These are phyloP conservation scores for Acanthamoeba divionensis DNA, from an alignment of 208 protist species.

Conservation along the genomic window DNA sequence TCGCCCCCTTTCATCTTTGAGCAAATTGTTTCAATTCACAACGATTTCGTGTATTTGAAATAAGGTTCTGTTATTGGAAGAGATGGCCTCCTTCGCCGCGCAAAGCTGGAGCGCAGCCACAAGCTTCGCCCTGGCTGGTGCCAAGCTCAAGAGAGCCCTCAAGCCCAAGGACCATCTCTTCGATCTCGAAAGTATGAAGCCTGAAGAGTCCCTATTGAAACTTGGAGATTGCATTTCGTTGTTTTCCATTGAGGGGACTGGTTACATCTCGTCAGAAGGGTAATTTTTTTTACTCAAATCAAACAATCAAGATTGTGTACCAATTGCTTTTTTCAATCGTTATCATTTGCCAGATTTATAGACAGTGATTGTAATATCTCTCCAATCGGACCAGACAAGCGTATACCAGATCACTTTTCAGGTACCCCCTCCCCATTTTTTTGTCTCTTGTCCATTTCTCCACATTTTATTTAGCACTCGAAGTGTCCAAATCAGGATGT, in stretches of 20 bases:
- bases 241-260: background rate
- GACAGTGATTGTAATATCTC: slow-evolving; percentile 37
- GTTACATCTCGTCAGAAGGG: slow-evolving; percentile 34
- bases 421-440: background rate
- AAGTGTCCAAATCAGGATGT: no score
- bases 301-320: background rate
- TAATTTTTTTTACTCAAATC: background rate
- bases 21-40: no score
- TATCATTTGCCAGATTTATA: background rate
- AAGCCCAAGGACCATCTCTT: slow-evolving; percentile 14
- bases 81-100: no score
- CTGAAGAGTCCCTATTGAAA: background rate
- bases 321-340: no score
- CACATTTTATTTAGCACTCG: background rate
- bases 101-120: background rate
- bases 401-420: slow-evolving; percentile 4
- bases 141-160: background rate
- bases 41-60: no score
- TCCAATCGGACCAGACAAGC: background rate
- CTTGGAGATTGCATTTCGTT: slow-evolving; percentile 19
- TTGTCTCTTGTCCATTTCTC: background rate
- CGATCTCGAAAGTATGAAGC: slow-evolving; percentile 1
- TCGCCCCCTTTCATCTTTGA: no score
- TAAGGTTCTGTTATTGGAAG: no score
- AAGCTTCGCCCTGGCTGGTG: background rate